Evolutionary conservation across 495 filamentous ascomycete genomes (phyloP).

Genomic region (Penicillium pancosmium): DNA sequence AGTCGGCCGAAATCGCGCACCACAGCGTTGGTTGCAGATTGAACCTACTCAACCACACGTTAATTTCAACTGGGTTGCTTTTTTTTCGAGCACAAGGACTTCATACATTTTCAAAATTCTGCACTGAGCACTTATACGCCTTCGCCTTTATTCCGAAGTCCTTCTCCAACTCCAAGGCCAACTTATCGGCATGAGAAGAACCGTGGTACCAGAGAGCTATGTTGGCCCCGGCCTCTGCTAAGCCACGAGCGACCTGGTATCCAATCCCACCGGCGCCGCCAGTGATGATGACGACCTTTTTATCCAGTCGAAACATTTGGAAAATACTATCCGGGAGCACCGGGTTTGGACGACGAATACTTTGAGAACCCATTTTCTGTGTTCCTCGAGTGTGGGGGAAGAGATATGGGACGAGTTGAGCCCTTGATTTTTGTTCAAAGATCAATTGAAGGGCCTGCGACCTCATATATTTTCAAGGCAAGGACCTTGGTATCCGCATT

Average conservation of each 20-base stretch:
- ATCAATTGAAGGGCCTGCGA: not conserved
- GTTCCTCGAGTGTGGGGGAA: not conserved
- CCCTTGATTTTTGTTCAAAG: no score
- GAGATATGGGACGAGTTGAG: not conserved
- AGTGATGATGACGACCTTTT: slow-evolving; percentile 75
- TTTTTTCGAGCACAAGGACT: not conserved
- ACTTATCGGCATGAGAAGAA: slow-evolving; percentile 59
- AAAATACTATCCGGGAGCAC: slow-evolving; percentile 10
- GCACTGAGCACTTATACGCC: slow-evolving; percentile 8
- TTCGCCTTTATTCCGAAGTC: slow-evolving; percentile 71
- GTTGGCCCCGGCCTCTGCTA: slow-evolving; percentile 75
- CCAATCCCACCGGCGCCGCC: slow-evolving; percentile 79
- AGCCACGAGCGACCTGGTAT: slow-evolving; percentile 63
- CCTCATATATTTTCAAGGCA: not conserved
- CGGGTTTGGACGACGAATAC: slow-evolving; percentile 10
- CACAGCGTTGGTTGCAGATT: slow-evolving; percentile 9
- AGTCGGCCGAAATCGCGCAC: slow-evolving; percentile 41
- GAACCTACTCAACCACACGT: slow-evolving; percentile 4
- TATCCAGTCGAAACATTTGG: slow-evolving; percentile 67
- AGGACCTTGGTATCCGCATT: not conserved
- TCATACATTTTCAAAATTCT: slow-evolving; percentile 16
- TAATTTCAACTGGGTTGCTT: not conserved
- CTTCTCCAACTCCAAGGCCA: slow-evolving; percentile 66
- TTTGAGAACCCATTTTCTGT: slow-evolving; percentile 6
- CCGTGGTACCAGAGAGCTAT: slow-evolving; percentile 81